Evolutionary conservation across 2,329 filamentous ascomycete species (phyloP).

Genomic region (Davidsoniella virescens): DNA sequence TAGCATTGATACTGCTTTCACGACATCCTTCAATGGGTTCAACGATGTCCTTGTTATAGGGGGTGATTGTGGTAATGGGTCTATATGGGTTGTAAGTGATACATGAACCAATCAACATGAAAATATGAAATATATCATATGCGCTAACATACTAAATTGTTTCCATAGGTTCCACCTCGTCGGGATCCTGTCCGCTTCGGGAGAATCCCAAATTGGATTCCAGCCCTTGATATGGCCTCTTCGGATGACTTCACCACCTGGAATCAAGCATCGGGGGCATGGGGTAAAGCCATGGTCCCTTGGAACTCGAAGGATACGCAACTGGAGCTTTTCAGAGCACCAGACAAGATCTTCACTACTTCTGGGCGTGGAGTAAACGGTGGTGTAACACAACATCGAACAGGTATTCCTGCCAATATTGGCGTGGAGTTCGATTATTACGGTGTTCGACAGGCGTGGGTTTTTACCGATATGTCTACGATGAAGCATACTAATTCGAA

Average conservation of each 20-base stretch:
- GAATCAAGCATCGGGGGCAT: conserved; percentile 18
- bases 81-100: conserved; percentile 50
- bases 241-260: conserved; percentile 23
- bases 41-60: conserved; percentile 68
- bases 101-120: no score
- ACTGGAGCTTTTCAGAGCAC: conserved; percentile 11
- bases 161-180: conserved; percentile 35
- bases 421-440: conserved; percentile 38
- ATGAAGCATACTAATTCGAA: conserved; percentile 6
- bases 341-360: conserved; percentile 48
- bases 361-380: conserved; percentile 47
- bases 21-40: conserved; percentile 49
- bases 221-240: conserved; percentile 38
- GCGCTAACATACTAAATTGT: conserved; percentile 6
- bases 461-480: conserved; percentile 22
- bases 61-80: conserved; percentile 63
- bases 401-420: conserved; percentile 54
- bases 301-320: conserved; percentile 17
- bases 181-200: conserved; percentile 27
- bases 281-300: conserved; percentile 16
- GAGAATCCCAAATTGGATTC: conserved; percentile 47
- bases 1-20: conserved; percentile 69
- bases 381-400: conserved; percentile 49
- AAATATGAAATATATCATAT: background rate
- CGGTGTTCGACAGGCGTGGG: conserved; percentile 37